These are phyloP conservation scores for Benincasa hispida DNA, from an alignment of 306 rosid genomes.

Conservation along the genomic window DNA sequence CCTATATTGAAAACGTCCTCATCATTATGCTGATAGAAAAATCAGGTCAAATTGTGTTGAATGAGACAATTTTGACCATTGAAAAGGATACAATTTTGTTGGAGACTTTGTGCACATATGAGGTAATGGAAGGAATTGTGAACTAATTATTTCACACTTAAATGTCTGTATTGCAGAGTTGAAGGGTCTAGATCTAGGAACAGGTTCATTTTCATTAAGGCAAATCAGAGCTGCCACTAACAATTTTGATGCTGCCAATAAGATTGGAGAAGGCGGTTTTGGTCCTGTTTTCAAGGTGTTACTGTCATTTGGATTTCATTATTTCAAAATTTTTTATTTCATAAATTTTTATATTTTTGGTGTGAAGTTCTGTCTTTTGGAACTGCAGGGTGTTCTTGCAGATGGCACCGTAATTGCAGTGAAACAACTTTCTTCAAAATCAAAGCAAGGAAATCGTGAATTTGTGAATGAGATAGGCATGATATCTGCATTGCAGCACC, in stretches of 20 bases:
- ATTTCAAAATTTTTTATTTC: neutral
- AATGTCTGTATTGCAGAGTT: neutral
- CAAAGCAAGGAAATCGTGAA: conserved; percentile 9
- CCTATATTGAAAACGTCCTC: neutral
- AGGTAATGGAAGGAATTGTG: neutral
- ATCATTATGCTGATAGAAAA: neutral
- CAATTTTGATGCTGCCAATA: conserved; percentile 22
- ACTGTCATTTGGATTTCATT: neutral
- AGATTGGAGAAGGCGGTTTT: conserved; percentile 43
- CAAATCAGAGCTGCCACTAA: conserved; percentile 31
- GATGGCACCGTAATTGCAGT: conserved; percentile 7
- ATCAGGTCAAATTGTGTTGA: neutral
- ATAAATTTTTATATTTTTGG: neutral
- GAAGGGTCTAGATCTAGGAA: neutral
- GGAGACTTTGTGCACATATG: neutral
- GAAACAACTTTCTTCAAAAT: conserved; percentile 4
- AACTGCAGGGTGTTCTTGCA: neutral
- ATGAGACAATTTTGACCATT: neutral
- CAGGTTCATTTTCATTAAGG: conserved; percentile 19
- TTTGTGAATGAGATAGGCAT: conserved; percentile 4
- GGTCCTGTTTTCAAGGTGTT: conserved; percentile 35
- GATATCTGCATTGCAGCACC: conserved; percentile 10
- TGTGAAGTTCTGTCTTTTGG: neutral
- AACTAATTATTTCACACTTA: neutral
- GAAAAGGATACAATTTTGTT: neutral